These are phyloP conservation scores for Crithidia fasciculata DNA, from an alignment of 208 protist species.

Conservation along the genomic window DNA sequence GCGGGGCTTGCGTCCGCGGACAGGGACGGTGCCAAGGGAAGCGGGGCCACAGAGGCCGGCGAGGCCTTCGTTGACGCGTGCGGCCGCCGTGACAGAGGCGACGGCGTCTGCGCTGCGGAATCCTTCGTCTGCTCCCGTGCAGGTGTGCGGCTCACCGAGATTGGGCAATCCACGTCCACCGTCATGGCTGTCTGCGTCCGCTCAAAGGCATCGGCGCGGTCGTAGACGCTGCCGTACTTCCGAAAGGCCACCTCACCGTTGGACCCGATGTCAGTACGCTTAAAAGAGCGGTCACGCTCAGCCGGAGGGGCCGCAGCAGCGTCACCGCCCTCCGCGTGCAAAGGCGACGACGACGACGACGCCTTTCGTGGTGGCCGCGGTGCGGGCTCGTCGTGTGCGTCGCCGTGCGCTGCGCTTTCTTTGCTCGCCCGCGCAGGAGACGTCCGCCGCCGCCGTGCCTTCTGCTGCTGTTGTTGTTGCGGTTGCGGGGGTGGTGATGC, in stretches of 20 bases:
- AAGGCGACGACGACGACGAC: not conserved
- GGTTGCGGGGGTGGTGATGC: not conserved
- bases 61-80: not conserved
- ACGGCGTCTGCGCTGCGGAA: conserved; percentile 3
- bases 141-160: conserved; percentile 1
- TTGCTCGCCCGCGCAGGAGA: not conserved
- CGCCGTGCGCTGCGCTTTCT: not conserved
- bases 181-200: conserved; percentile 25
- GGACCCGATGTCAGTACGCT: conserved; percentile 11
- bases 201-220: conserved; percentile 15
- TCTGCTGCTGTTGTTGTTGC: not conserved
- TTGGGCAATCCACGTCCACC: conserved; percentile 25
- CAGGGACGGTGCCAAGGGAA: not conserved
- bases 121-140: not conserved
- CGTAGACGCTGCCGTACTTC: not conserved
- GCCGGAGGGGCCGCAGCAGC: not conserved
- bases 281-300: conserved; percentile 19
- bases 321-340: not conserved
- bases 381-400: not conserved
- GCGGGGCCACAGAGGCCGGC: not conserved
- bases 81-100: not conserved
- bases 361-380: not conserved
- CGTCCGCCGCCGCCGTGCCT: not conserved
- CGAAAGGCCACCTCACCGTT: conserved; percentile 9
- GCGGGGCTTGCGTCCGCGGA: not conserved